Percentiles rank a stretch among this genome's conserved stretches.
phyloP scores from a whole-genome alignment of 169 alveolate genomes.

The Eimeria maxima region DNA sequence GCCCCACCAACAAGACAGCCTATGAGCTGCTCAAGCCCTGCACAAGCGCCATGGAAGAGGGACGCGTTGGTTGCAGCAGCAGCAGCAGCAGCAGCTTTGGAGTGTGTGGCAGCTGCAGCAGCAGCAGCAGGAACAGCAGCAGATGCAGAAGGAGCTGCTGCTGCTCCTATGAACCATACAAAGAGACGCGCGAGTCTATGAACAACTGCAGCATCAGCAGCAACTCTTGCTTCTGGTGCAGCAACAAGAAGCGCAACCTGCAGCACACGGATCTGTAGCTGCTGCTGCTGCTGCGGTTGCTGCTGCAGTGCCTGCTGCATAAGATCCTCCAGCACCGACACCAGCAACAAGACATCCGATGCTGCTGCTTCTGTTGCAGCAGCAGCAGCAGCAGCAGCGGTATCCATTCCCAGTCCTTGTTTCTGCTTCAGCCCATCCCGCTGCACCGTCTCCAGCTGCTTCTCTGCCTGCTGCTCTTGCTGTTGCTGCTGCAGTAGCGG shows the following conservation, averaged over 20 bases:
- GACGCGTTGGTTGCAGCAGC: slow-evolving; percentile 7
- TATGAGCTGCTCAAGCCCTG: slow-evolving; percentile 50
- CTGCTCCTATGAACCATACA: slow-evolving; percentile 16
- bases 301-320: slow-evolving; percentile 69
- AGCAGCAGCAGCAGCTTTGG: slow-evolving; percentile 23
- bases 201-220: slow-evolving; percentile 68
- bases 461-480: not conserved
- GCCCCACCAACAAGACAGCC: slow-evolving; percentile 54
- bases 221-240: slow-evolving; percentile 63
- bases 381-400: slow-evolving; percentile 49
- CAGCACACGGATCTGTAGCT: slow-evolving; percentile 53
- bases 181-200: slow-evolving; percentile 45
- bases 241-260: slow-evolving; percentile 56
- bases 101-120: not conserved
- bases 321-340: slow-evolving; percentile 50
- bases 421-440: not conserved
- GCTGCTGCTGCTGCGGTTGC: slow-evolving; percentile 69
- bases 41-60: slow-evolving; percentile 58
- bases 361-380: slow-evolving; percentile 67
- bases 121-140: slow-evolving; percentile 36
- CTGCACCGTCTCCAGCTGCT: not conserved
- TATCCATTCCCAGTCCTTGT: not conserved
- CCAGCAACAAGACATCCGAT: slow-evolving; percentile 53
- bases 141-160: slow-evolving; percentile 43
- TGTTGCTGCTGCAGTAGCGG: slow-evolving; percentile 13